Base-by-base conservation (phyloP, 2,329 filamentous ascomycete genomes). In the Tolypocladium ophioglossoides region DNA sequence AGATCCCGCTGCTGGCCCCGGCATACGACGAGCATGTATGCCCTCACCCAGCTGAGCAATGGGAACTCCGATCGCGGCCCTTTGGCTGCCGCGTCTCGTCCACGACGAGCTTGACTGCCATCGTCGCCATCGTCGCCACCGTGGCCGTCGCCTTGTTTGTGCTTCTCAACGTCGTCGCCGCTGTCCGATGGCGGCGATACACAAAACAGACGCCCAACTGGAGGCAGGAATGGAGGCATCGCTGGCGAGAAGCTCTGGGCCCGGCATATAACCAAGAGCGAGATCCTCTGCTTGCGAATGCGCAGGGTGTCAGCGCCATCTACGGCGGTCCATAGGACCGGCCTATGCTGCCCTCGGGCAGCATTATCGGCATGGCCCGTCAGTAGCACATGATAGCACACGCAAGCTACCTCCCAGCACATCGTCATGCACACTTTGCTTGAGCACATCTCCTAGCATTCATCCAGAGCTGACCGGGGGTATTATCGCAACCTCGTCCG, bases 401-500 rank as follows among this genome's bases (percentile, higher is more conserved):
- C n/a, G 14, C 16, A 32, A 32, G 18, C 24, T 48, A 18, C 48
- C 14, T 5, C 16, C 44, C 16, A 40, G 37, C 50, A 51, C 37
- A 14, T 32, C 16, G 32, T n/a, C n/a, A 40, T 16, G 22, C 35
- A 27, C 37, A 18, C 3, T 27, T 27, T 22, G 16, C 40, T 39
- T 27, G n/a, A 41, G 12, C 18, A 14, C 24, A 30, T 35, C 22
- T 52, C 12, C 8, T 53, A 56, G 54, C 49, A 51, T 55, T 78
- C 70, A 94, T 5, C 89, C 89, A 39, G 89, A 91, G 74, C 89
- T 95, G 60, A 95, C 90, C 11, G 90, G 89, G 37, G 90, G 89
- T 55, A 95, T 92, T 38, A 95, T 86, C 44, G 87, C 90, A 54
- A 95, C 88, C 72, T 95, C 90, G 65, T 95, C 89, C 32, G 85